These are phyloP conservation scores for Hymenoscyphus salicellus DNA, from an alignment of 2,329 filamentous ascomycete species.

Conservation along the genomic window DNA sequence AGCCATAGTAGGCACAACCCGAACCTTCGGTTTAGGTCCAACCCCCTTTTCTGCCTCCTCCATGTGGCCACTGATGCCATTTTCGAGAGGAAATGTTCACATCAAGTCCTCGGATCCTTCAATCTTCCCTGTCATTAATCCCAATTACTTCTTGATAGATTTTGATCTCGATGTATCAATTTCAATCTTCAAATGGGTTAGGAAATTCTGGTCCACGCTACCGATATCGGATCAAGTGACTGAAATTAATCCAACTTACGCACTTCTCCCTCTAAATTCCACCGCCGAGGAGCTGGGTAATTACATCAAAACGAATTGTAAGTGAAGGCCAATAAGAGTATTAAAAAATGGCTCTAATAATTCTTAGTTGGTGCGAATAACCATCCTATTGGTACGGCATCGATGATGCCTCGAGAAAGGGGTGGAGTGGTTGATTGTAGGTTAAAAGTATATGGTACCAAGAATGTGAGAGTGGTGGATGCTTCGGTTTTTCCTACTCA, in stretches of 20 bases:
- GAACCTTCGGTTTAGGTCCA: conserved; percentile 2
- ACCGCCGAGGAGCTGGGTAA: conserved; percentile 15
- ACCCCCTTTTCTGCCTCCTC: conserved; percentile 37
- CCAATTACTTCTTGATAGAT: conserved; percentile 43
- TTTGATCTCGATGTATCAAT: conserved; percentile 39
- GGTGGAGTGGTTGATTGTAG: conserved; percentile 48
- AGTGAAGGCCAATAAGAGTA: neutral
- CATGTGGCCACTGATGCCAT: conserved; percentile 41
- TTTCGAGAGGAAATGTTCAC: conserved; percentile 45
- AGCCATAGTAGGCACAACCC: conserved; percentile 38
- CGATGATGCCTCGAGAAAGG: conserved; percentile 18
- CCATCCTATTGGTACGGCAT: conserved; percentile 18
- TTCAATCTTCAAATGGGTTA: conserved; percentile 17
- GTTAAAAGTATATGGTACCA: conserved; percentile 52
- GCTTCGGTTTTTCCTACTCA: conserved; percentile 51
- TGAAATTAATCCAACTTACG: conserved; percentile 16
- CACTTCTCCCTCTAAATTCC: conserved; percentile 12
- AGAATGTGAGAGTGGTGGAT: conserved; percentile 52
- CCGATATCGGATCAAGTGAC: conserved; percentile 3
- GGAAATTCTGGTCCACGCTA: conserved; percentile 16
- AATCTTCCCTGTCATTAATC: conserved; percentile 41
- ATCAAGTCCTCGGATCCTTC: conserved; percentile 39
- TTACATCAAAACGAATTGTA: conserved; percentile 16
- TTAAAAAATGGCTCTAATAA: neutral
- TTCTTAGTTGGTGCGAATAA: conserved; percentile 11